Evolutionary conservation across 441 rosid species (phyloP).

Genomic region (Erodium trifolium): DNA sequence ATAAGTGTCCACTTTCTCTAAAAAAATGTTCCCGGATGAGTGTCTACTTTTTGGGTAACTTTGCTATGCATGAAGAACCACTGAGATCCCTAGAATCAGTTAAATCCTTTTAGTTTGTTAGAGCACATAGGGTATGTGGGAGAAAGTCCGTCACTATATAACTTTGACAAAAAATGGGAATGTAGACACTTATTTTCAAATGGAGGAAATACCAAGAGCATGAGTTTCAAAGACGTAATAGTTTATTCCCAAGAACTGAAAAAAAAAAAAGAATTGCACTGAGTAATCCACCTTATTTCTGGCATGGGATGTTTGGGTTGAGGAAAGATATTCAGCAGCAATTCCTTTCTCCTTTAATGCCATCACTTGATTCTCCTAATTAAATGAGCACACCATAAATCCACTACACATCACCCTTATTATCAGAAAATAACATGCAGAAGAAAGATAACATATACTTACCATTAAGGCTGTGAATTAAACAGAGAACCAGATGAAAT

Average conservation of each 20-base stretch:
- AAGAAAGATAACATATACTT: conserved; percentile 19
- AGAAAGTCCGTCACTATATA: background rate
- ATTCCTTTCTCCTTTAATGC: conserved; percentile 82
- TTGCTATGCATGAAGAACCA: background rate
- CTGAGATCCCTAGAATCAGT: background rate
- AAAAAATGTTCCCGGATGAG: background rate
- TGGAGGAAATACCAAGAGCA: background rate
- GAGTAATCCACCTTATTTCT: conserved; percentile 50
- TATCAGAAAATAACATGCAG: background rate
- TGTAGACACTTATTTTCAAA: background rate
- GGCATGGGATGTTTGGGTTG: conserved; percentile 53
- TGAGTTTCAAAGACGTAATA: background rate
- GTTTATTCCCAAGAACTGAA: background rate
- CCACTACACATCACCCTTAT: background rate
- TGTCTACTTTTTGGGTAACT: background rate
- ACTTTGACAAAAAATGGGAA: background rate
- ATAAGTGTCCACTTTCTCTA: background rate
- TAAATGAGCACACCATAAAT: conserved; percentile 14
- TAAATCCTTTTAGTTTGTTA: background rate
- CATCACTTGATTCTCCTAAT: conserved; percentile 85
- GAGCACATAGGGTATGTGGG: background rate
- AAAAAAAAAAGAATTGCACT: background rate
- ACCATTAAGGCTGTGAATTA: conserved; percentile 79
- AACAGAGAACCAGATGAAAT: conserved; percentile 15
- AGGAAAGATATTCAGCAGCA: conserved; percentile 85